Base-by-base conservation (phyloP, 2,329 filamentous ascomycete genomes). In the Trichoderma sp. region DNA sequence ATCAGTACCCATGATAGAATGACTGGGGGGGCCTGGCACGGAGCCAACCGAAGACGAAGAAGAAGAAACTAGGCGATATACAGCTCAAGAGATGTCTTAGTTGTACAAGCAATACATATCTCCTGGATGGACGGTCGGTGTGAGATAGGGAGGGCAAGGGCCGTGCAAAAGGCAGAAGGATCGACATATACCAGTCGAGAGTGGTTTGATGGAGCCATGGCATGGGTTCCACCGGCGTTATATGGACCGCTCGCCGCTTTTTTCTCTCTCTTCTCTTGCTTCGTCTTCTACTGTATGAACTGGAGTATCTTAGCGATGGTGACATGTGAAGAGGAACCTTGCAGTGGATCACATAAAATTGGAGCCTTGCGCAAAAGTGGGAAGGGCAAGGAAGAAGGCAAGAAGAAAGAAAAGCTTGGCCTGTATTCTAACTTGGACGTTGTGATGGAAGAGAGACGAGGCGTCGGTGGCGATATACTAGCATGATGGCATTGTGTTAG, bases 1-100 rank as follows among this genome's bases (percentile, higher is more conserved):
- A 64, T 64, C 60, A 64, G 60, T 64, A 64, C 60, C 60, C 60
- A 55, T 64, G 60, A 37, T 8, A 13, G 32, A 55, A 43, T 28
- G 37, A 34, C 60, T 43, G 37, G 59, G 46, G 59, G 43, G 16
- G 60, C 60, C 60, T 64, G 37, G 60, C 14, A 64, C 60, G 60
- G 60, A 64, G 60, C 60, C 60, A 64, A 24, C 60, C 60, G 60
- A 64, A 55, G 49, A 64, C 13, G 18, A 18, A 43, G 7, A n/a
- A 37, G 4, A 16, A 13, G 13, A 10, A 52, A 54, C 60, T 34
- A 64, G 51, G 26, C 26, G 26, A 26, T 26, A 26, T 26, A 26
- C 16, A 24, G 21, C 5, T 39, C 28, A n/a, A 28, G 28, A 11
- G 14, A 16, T 32, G 3, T 32, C 28, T 28, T 24, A 14, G 16